Conservation (phyloP, 2,329 filamentous ascomycete genomes). For the Arachnomyces sp. region DNA sequence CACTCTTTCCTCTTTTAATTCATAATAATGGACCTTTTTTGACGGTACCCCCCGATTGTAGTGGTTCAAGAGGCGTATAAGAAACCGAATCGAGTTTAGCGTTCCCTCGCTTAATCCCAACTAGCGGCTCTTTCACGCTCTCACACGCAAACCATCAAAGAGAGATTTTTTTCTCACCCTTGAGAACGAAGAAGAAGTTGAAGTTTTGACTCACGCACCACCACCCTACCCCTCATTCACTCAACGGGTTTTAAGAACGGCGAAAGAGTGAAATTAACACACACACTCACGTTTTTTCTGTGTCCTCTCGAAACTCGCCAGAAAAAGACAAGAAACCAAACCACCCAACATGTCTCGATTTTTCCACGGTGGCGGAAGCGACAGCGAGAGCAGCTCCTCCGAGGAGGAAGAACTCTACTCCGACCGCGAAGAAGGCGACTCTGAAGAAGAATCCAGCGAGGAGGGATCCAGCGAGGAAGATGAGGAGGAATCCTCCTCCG, state of each 20-base stretch:
- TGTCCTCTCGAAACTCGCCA: constrained; percentile 11
- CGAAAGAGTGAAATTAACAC: constrained; percentile 18
- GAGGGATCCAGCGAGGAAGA: constrained; percentile 50
- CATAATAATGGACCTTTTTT: too few relatives aligned
- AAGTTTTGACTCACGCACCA: too few relatives aligned
- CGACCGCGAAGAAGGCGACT: constrained; percentile 56
- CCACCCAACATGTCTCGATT: constrained; percentile 78
- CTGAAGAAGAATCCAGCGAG: constrained; percentile 47
- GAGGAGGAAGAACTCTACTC: constrained; percentile 94
- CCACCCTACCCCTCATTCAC: too few relatives aligned
- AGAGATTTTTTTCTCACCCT: constrained; percentile 20
- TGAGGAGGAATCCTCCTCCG: constrained; percentile 44
- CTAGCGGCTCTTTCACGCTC: constrained; percentile 16
- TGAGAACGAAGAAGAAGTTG: too few relatives aligned
- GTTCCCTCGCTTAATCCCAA: constrained; percentile 33
- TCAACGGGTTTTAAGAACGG: too few relatives aligned
- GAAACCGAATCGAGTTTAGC: constrained; percentile 28
- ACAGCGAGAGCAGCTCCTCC: constrained; percentile 81
- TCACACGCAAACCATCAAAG: constrained; percentile 8
- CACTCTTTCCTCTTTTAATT: too few relatives aligned
- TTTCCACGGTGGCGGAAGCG: constrained; percentile 93
- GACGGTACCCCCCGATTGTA: too few relatives aligned
- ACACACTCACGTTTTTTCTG: constrained; percentile 15
- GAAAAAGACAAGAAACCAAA: constrained; percentile 11
- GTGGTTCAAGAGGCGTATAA: background rate